Percentiles rank a stretch among this genome's conserved stretches.
phyloP scores from a whole-genome alignment of 1,139 yeast genomes.

The Zygosaccharomyces pseudobailii region DNA sequence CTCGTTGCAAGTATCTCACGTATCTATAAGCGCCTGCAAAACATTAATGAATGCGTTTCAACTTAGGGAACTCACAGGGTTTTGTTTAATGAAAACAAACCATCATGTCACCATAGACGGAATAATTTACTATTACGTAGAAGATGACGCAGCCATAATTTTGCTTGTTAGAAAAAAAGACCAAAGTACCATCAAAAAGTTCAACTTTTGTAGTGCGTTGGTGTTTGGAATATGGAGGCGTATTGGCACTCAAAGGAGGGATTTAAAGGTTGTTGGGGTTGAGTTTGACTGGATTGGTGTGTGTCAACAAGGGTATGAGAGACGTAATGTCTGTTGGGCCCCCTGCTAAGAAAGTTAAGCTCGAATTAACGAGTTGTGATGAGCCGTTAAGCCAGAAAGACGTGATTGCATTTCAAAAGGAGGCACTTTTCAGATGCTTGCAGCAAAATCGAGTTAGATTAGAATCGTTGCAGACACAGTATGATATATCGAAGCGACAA shows the following conservation, averaged over 20 bases:
- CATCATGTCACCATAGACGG: not conserved
- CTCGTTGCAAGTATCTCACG: too few species aligned
- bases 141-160: not conserved
- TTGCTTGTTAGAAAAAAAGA: not conserved
- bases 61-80: not conserved
- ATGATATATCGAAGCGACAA: conserved; percentile 40
- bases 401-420: conserved; percentile 79
- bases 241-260: not conserved
- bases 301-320: not conserved
- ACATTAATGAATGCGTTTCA: not conserved
- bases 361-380: conserved; percentile 32
- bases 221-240: not conserved
- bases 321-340: conserved; percentile 26
- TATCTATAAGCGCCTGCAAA: not conserved
- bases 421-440: conserved; percentile 84
- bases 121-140: not conserved
- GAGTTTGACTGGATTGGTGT: not conserved
- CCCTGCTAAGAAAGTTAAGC: conserved; percentile 26
- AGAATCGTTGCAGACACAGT: conserved; percentile 41
- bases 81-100: not conserved
- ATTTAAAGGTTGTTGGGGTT: not conserved
- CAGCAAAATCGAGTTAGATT: conserved; percentile 55
- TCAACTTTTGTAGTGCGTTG: not conserved
- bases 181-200: not conserved
- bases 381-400: conserved; percentile 82